phyloP scores from a whole-genome alignment of 1,139 yeast genomes.

The Magnusiomyces suaveolens region DNA sequence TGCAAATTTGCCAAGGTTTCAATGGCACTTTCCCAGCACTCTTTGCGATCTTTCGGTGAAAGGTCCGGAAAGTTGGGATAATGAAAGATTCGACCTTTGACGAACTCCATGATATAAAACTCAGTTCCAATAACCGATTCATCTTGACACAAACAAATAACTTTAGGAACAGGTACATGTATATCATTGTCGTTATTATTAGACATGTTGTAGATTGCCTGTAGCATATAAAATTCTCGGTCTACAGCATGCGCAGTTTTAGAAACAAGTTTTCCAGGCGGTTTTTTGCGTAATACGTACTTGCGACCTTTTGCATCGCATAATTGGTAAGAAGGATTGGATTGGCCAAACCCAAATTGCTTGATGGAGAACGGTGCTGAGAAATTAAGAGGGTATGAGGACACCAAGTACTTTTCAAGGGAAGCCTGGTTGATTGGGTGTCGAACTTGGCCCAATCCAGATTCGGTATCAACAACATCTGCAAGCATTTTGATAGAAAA shows the following conservation, averaged over 20 bases:
- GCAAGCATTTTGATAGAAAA: too few species aligned
- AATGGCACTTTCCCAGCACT: slow-evolving; percentile 44
- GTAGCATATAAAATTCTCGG: slow-evolving; percentile 48
- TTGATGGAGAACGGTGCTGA: slow-evolving; percentile 25
- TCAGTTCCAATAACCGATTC: slow-evolving; percentile 66
- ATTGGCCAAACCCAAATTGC: slow-evolving; percentile 58
- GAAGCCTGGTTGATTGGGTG: slow-evolving; percentile 34
- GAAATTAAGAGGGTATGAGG: slow-evolving; percentile 14
- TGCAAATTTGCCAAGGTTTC: slow-evolving; percentile 47
- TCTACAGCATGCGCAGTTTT: slow-evolving; percentile 60
- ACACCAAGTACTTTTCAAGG: slow-evolving; percentile 27
- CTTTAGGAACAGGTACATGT: slow-evolving; percentile 50
- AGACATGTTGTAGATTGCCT: slow-evolving; percentile 26
- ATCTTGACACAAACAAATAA: slow-evolving; percentile 53
- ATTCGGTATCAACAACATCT: slow-evolving; percentile 29
- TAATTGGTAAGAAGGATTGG: slow-evolving; percentile 54
- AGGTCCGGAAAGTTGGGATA: slow-evolving; percentile 43
- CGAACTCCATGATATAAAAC: slow-evolving; percentile 52
- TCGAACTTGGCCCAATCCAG: slow-evolving; percentile 32
- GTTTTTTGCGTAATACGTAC: slow-evolving; percentile 52
- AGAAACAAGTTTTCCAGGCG: slow-evolving; percentile 48
- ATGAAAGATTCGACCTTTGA: slow-evolving; percentile 51
- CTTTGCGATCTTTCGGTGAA: slow-evolving; percentile 24
- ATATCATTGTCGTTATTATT: slow-evolving; percentile 30
- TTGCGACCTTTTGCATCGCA: slow-evolving; percentile 37